These are phyloP conservation scores for Dianthus caryophyllus DNA, from an alignment of 148 eudicot species.

Conservation along the genomic window DNA sequence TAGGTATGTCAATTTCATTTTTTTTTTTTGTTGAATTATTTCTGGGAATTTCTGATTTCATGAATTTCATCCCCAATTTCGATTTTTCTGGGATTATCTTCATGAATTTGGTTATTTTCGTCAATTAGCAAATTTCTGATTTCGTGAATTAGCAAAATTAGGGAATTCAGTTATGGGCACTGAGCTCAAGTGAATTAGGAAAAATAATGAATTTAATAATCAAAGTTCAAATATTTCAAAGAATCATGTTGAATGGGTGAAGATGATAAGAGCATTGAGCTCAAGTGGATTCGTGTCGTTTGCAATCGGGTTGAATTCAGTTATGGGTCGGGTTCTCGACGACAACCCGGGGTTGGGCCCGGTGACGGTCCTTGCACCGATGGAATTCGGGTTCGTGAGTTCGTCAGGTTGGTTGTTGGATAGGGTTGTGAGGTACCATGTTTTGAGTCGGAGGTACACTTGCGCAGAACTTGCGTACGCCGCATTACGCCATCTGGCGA, in stretches of 20 bases:
- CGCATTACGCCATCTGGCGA: constrained; percentile 30
- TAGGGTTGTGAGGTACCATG: constrained; percentile 47
- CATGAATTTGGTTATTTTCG: no score
- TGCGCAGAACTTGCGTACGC: constrained; percentile 32
- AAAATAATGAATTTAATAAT: no score
- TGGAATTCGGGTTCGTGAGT: constrained; percentile 34
- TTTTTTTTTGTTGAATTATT: no score
- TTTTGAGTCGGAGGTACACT: constrained; percentile 33
- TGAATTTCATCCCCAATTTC: no score
- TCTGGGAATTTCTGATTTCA: no score
- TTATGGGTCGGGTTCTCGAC: constrained; percentile 36
- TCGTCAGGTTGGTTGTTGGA: constrained; percentile 38
- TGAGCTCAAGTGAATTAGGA: no score
- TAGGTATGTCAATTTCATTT: no score
- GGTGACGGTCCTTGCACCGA: constrained; percentile 50
- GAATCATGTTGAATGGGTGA: constrained; percentile 29
- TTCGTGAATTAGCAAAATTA: no score
- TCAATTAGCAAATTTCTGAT: no score
- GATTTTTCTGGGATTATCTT: no score
- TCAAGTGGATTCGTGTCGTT: constrained; percentile 47
- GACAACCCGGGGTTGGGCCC: constrained; percentile 37
- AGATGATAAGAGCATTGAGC: constrained; percentile 33
- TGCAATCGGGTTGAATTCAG: constrained; percentile 47
- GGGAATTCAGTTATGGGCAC: no score
- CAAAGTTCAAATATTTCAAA: neutral